These are phyloP conservation scores for Gonapodya prolifera DNA, from an alignment of 192 early-diverging fungal genomes.

Conservation along the genomic window DNA sequence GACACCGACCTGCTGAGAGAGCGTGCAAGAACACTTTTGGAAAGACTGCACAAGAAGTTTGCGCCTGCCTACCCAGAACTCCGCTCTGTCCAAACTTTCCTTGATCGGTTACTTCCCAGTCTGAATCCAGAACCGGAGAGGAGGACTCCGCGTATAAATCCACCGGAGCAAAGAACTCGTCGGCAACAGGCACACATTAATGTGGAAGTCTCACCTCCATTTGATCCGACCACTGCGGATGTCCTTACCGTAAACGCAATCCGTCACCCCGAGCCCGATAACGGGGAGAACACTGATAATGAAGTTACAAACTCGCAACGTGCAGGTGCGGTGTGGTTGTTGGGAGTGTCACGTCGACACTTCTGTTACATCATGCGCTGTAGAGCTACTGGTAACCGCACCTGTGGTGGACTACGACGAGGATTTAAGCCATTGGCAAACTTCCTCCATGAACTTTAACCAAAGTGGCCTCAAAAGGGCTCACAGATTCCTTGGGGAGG, in stretches of 20 bases:
- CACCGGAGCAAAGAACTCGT: background rate
- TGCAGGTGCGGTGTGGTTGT: too few species aligned
- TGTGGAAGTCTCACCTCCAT: too few species aligned
- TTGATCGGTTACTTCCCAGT: background rate
- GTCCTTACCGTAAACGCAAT: background rate
- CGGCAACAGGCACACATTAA: background rate
- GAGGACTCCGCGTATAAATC: background rate
- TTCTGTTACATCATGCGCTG: background rate
- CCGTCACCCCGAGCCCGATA: background rate
- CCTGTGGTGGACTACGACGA: background rate
- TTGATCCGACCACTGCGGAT: background rate
- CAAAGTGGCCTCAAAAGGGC: background rate
- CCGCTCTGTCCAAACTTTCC: background rate
- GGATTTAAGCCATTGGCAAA: background rate
- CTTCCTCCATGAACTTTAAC: background rate
- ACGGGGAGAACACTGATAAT: too few species aligned
- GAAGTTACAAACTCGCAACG: background rate
- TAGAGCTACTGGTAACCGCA: background rate
- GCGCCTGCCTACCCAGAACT: background rate
- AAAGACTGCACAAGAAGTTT: background rate
- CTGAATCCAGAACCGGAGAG: background rate
- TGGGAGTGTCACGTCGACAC: background rate
- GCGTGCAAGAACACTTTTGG: background rate
- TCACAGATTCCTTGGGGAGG: constrained; percentile 1
- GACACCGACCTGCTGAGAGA: background rate